phyloP scores from a whole-genome alignment of 208 protist species.

The Novymonas esmeraldas region DNA sequence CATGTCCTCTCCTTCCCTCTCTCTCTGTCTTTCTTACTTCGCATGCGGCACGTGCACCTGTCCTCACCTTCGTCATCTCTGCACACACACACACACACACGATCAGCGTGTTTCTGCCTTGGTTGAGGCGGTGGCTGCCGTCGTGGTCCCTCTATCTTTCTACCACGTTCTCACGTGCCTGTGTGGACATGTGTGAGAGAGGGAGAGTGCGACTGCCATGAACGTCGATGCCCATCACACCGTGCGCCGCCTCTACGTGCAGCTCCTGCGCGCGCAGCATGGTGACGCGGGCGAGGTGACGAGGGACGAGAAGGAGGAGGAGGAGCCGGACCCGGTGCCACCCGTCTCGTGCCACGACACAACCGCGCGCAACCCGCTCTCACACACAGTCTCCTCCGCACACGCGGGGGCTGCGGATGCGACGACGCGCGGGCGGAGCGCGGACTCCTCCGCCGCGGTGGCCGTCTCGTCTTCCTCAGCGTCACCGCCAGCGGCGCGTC shows the following conservation, averaged over 20 bases:
- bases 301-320: not conserved
- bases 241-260: conserved; percentile 16
- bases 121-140: no score
- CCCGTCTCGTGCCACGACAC: no score
- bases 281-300: no score
- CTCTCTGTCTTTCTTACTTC: no score
- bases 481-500: not conserved
- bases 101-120: no score
- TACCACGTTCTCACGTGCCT: no score
- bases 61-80: not conserved
- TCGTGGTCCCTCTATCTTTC: no score
- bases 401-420: no score
- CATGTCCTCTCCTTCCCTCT: not conserved
- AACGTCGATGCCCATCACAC: conserved; percentile 12
- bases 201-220: no score
- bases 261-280: conserved; percentile 6
- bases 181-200: no score
- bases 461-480: not conserved
- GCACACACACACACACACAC: not conserved
- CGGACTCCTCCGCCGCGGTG: not conserved
- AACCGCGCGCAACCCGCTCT: not conserved
- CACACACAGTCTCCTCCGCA: not conserved
- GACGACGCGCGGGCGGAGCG: not conserved
- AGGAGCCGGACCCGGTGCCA: not conserved
- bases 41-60: not conserved